Conservation (phyloP, 2,329 filamentous ascomycete genomes). For the Phialophora verrucosa region DNA sequence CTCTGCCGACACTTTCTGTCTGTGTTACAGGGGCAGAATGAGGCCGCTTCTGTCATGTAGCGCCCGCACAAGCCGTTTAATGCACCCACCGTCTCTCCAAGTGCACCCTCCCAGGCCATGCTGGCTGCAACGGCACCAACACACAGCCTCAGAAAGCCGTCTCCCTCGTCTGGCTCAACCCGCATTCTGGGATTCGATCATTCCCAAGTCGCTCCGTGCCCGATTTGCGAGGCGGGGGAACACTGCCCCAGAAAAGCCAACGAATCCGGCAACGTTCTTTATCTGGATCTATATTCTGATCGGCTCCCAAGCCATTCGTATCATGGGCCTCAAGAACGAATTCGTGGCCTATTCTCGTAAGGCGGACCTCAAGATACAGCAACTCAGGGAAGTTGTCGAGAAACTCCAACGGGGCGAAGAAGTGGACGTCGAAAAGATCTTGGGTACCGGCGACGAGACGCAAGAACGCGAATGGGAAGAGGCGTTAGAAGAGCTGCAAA, state of each 20-base stretch:
- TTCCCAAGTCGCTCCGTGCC: constrained; percentile 64
- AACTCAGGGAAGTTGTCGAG: constrained; percentile 70
- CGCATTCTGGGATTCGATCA: constrained; percentile 71
- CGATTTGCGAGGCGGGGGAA: constrained; percentile 49
- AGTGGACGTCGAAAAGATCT: constrained; percentile 80
- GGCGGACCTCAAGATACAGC: constrained; percentile 76
- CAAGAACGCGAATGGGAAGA: constrained; percentile 89
- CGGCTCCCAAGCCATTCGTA: constrained; percentile 93
- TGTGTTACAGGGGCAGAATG: background rate
- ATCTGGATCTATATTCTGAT: constrained; percentile 84
- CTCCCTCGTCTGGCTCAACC: constrained; percentile 55
- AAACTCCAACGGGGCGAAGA: constrained; percentile 58
- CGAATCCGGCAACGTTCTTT: constrained; percentile 83
- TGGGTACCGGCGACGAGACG: constrained; percentile 77
- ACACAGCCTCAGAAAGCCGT: constrained; percentile 29
- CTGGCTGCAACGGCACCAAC: constrained; percentile 20
- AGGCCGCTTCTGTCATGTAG: constrained; percentile 4
- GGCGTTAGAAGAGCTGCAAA: constrained; percentile 38
- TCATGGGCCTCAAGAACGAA: constrained; percentile 79
- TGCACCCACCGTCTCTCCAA: background rate
- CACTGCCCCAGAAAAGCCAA: constrained; percentile 60
- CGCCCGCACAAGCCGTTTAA: background rate
- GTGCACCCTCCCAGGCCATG: background rate
- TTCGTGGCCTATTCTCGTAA: constrained; percentile 73
- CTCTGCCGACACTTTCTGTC: background rate